Percentiles rank a stretch among this genome's conserved stretches.
phyloP scores from a whole-genome alignment of 805 yeast species.

The Candida xyloterini region DNA sequence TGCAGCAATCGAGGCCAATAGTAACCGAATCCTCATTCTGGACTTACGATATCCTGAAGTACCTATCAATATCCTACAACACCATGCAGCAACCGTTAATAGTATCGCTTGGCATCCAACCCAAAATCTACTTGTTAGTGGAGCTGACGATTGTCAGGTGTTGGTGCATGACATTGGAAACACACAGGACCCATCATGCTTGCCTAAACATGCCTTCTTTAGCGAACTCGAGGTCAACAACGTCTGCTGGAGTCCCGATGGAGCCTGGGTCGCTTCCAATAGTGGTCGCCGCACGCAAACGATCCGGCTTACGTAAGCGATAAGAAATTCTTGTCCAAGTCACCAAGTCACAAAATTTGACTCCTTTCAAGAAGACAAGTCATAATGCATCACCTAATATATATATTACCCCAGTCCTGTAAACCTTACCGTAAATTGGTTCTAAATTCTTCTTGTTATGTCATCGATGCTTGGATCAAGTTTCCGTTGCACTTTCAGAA shows the following conservation, averaged over 20 bases:
- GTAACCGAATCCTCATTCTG: slow-evolving; percentile 61
- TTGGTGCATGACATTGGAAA: slow-evolving; percentile 57
- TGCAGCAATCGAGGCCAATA: slow-evolving; percentile 76
- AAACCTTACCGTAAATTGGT: not conserved
- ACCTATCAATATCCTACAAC: slow-evolving; percentile 69
- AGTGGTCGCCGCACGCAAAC: slow-evolving; percentile 70
- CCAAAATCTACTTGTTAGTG: slow-evolving; percentile 55
- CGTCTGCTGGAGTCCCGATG: slow-evolving; percentile 67
- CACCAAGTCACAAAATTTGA: slow-evolving; percentile 3
- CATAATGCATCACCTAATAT: slow-evolving; percentile 3
- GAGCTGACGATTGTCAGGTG: slow-evolving; percentile 75
- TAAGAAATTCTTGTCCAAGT: slow-evolving; percentile 2
- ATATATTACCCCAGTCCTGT: slow-evolving; percentile 5
- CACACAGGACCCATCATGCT: slow-evolving; percentile 19
- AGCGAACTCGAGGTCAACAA: slow-evolving; percentile 74
- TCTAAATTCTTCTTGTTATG: slow-evolving; percentile 1
- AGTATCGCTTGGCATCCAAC: slow-evolving; percentile 83
- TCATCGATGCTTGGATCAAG: not conserved
- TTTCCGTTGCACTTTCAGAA: slow-evolving; percentile 3
- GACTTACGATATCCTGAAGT: slow-evolving; percentile 88
- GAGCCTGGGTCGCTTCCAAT: slow-evolving; percentile 79
- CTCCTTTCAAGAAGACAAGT: slow-evolving; percentile 4
- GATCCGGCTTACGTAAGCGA: slow-evolving; percentile 28
- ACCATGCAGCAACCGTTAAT: slow-evolving; percentile 67
- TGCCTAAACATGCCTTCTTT: slow-evolving; percentile 43